Evolutionary conservation across 768 basidiomycete genomes (phyloP).

Genomic region (Clavaria fumosa): DNA sequence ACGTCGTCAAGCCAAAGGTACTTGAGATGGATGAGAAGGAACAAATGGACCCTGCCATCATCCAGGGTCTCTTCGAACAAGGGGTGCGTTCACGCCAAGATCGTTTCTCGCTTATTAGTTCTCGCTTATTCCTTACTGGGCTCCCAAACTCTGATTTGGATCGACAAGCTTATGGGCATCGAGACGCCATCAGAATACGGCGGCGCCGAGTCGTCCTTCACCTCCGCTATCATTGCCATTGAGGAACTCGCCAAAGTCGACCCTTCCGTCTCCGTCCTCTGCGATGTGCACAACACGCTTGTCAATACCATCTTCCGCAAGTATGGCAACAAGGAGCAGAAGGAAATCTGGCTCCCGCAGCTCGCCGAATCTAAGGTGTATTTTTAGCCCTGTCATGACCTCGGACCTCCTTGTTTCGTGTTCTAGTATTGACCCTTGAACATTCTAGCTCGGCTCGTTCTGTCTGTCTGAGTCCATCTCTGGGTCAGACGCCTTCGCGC

Average conservation of each 20-base stretch:
- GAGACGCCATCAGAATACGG: slow-evolving; percentile 76
- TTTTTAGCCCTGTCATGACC: too few species aligned
- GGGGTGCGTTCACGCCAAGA: slow-evolving; percentile 53
- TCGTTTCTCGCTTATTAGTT: too few species aligned
- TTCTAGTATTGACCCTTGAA: background rate
- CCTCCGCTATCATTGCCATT: slow-evolving; percentile 87
- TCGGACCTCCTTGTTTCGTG: background rate
- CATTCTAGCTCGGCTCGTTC: slow-evolving; percentile 77
- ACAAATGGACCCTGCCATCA: slow-evolving; percentile 76
- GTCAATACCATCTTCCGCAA: slow-evolving; percentile 88
- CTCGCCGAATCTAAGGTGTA: slow-evolving; percentile 63
- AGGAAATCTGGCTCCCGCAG: slow-evolving; percentile 78
- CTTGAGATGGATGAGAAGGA: slow-evolving; percentile 98
- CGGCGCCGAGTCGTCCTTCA: slow-evolving; percentile 86
- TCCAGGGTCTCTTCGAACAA: slow-evolving; percentile 85
- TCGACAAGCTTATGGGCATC: slow-evolving; percentile 98
- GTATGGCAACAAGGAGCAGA: slow-evolving; percentile 72
- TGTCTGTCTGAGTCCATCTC: slow-evolving; percentile 86
- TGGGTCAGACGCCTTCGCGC: slow-evolving; percentile 93
- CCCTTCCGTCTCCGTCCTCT: slow-evolving; percentile 90
- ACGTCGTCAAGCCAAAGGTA: slow-evolving; percentile 83
- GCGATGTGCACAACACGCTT: slow-evolving; percentile 97
- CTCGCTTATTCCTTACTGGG: too few species aligned
- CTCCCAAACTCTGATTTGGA: too few species aligned
- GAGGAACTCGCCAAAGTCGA: slow-evolving; percentile 96